Conservation (phyloP, 345 rosid genomes). For the Salix suchowensis region DNA sequence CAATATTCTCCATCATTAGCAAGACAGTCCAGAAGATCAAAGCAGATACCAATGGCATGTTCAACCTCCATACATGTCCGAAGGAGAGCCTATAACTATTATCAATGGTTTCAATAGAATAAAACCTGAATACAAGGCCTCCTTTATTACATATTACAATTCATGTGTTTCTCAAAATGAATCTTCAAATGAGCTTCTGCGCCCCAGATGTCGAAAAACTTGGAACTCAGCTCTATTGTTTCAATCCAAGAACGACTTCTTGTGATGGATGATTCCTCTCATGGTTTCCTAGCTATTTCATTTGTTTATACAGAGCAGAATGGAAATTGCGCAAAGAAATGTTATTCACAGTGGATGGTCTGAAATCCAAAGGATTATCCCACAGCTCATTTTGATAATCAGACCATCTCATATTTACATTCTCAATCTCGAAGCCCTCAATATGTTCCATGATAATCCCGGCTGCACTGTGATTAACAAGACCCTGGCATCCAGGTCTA, state of each 20-base stretch:
- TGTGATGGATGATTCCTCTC: background rate
- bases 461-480: constrained; percentile 60
- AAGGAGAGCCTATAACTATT: too few species aligned
- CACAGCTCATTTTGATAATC: constrained; percentile 35
- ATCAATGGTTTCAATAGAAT: too few species aligned
- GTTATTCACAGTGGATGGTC: constrained; percentile 68
- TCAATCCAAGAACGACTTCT: background rate
- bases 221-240: background rate
- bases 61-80: too few species aligned
- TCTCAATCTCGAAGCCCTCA: constrained; percentile 63
- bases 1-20: too few species aligned
- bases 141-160: background rate
- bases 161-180: background rate
- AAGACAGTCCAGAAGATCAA: too few species aligned
- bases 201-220: background rate
- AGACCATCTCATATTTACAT: constrained; percentile 72
- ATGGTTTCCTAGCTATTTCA: background rate
- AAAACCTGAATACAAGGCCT: too few species aligned
- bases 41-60: too few species aligned
- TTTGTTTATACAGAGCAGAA: constrained; percentile 39
- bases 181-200: background rate
- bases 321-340: constrained; percentile 63
- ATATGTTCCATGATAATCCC: constrained; percentile 91
- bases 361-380: constrained; percentile 80
- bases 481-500: constrained; percentile 86